Evolutionary conservation across 2,329 filamentous ascomycete species (phyloP), one percentile per base, ranked within the genome.

Genomic region (Hymenoscyphus infarciens): DNA sequence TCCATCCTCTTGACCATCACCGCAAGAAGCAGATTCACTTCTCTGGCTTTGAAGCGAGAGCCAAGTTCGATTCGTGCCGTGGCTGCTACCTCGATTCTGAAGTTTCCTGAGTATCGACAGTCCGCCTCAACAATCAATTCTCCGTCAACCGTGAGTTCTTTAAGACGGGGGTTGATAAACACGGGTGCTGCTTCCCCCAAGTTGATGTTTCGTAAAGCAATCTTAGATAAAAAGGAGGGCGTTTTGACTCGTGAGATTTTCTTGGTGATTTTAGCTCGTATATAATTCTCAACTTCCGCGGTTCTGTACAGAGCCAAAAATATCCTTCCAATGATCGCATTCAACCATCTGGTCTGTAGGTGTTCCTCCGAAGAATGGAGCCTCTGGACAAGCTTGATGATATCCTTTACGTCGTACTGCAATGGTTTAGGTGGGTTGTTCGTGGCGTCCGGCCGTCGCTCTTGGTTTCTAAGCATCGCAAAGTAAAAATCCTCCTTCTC

Each of bases 401-500:
- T 90, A 76, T 96, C 87, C 72, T 90, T 88, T 16, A 92, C 85
- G 33, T 96, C 89, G 70, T 96, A 96, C 15, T 87, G 82, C 66
- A 91, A 84, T 10, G 90, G 89, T 60, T 82, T 82, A 0, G 92
- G 92, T 0, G 87, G 83, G 22, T 80, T 79, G 61, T 82, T 79
- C 25, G 80, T 79, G 2, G 80, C 78, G 45, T 82, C 81, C 62
- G 85, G 81, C 16, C 84, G 83, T 70, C 88, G 87, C 68, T 92
- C 88, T 73, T 96, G 90, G 67, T 93, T 96, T 70, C 88, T 87
- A 45, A 99, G 80, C 69, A 99, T 81, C 13, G 94, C 90, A 76
- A 97, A 94, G 75, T 99, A 99, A 77, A 99, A 98, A 74, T 99
- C 95, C 76, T 99, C 95, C 75, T 99, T 99, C 56, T 95, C 92